Base-by-base conservation (phyloP, 169 alveolate species). In the Miamiensis avidus region DNA sequence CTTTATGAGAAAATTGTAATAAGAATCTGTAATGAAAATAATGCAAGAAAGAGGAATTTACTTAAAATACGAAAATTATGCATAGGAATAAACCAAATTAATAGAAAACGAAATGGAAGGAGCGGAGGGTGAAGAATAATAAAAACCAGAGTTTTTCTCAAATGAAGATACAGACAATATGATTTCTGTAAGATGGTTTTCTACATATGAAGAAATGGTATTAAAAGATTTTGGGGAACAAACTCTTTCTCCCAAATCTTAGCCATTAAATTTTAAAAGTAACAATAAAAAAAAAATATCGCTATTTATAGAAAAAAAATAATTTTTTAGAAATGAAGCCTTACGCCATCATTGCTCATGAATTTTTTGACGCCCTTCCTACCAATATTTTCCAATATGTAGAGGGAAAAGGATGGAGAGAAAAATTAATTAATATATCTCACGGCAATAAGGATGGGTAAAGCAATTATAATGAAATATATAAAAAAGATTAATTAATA, bases 281-380 rank as follows among this genome's bases (percentile, higher is more conserved):
- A 49, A 49, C 4, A 49, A 20, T 20, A 49, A 49, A 20, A 49
- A 49, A 49, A 49, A 11, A 11, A 11, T 49, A 26, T 29, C 16
- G 11, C 31, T 76, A 76, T 29, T 26, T 29, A 6, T 29, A 29
- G 25, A 25, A 29, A 26, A 29, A 76, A 76, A 29, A 76, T 29
- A 1, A 76, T 76, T 29, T 76, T 6, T 30, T 76, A 76, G 25
- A 69, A 49, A 78, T 64, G 65, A 34, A 76, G n/a, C 97, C 97
- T 27, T 84, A 84, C 32, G 74, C 92, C 25, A 81, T 94, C 29
- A 25, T 94, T 25, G 96, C 95, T 15, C 97, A 94, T 85, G 97
- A 94, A 79, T 88, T 94, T 29, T 94, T 89, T 86, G 97, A 94
- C 91, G 97, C 97, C 32, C 82, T 94, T 1, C 96, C 97, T 16